These are phyloP conservation scores for Eimeria acervulina DNA, from an alignment of 169 alveolate species.

Conservation along the genomic window DNA sequence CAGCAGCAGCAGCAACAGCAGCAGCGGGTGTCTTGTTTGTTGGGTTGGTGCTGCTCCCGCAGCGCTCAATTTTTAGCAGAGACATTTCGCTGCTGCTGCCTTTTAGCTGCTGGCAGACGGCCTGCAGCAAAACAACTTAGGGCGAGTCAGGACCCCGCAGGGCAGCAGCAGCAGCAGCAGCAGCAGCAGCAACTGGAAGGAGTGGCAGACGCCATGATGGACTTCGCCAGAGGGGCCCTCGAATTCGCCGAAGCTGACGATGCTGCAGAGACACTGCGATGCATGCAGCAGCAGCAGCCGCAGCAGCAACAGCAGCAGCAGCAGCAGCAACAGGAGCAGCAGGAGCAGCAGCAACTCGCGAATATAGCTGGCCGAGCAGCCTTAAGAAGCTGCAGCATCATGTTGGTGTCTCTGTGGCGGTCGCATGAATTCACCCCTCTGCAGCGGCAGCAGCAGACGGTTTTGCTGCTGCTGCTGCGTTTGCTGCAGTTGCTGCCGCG, in stretches of 20 bases:
- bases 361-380: neutral
- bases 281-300: neutral
- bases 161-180: slow-evolving; percentile 8
- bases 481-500: slow-evolving; percentile 38
- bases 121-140: neutral
- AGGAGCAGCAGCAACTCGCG: neutral
- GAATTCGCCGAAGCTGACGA: neutral
- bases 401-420: slow-evolving; percentile 5
- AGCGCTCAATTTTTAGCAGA: slow-evolving; percentile 20
- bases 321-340: neutral
- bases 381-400: slow-evolving; percentile 11
- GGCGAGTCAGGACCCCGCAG: neutral
- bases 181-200: slow-evolving; percentile 17
- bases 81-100: slow-evolving; percentile 27
- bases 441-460: slow-evolving; percentile 68
- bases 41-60: slow-evolving; percentile 42
- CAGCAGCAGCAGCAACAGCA: slow-evolving; percentile 35
- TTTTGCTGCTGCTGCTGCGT: slow-evolving; percentile 39
- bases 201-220: slow-evolving; percentile 1
- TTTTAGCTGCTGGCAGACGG: slow-evolving; percentile 14
- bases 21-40: slow-evolving; percentile 4
- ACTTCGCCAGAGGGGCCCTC: slow-evolving; percentile 5
- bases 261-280: neutral
- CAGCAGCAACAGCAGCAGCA: slow-evolving; percentile 43
- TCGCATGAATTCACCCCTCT: slow-evolving; percentile 21